Evolutionary conservation across 768 basidiomycete genomes (phyloP).

Genomic region (Leccinum variicolor): DNA sequence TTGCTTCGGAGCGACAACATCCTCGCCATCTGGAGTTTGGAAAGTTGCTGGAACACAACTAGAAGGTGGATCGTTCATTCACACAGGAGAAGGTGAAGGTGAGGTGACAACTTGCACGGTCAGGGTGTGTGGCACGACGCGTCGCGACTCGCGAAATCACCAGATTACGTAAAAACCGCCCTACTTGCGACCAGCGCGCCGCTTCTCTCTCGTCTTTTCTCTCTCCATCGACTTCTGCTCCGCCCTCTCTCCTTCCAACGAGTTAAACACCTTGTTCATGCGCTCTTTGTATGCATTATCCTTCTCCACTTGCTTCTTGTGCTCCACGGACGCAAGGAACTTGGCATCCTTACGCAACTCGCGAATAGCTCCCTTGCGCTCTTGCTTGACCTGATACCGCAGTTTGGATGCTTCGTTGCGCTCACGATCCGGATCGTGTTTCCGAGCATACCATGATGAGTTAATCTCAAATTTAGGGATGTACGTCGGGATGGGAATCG

Average conservation of each 20-base stretch:
- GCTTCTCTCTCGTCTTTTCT: constrained; percentile 74
- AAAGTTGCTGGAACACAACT: constrained; percentile 30
- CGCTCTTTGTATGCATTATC: constrained; percentile 74
- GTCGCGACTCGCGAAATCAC: background rate
- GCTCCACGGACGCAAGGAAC: constrained; percentile 88
- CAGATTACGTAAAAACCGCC: background rate
- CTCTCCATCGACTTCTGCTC: constrained; percentile 93
- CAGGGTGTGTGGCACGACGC: background rate
- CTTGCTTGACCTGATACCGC: constrained; percentile 87
- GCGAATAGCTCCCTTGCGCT: constrained; percentile 93
- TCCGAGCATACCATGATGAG: constrained; percentile 70
- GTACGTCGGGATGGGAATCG: constrained; percentile 91
- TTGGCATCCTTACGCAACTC: constrained; percentile 94
- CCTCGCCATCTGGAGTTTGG: constrained; percentile 27
- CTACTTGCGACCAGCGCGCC: constrained; percentile 72
- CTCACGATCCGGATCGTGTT: constrained; percentile 90
- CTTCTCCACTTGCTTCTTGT: constrained; percentile 81
- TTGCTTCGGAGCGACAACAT: constrained; percentile 31
- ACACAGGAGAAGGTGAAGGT: background rate
- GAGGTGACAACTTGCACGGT: background rate
- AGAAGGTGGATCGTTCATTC: constrained; percentile 27
- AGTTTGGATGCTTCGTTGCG: constrained; percentile 85
- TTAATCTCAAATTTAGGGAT: constrained; percentile 88
- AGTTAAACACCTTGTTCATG: constrained; percentile 79
- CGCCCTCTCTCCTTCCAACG: constrained; percentile 82